Evolutionary conservation across 805 yeast genomes (phyloP).

Genomic region (Lachancea fermentati): DNA sequence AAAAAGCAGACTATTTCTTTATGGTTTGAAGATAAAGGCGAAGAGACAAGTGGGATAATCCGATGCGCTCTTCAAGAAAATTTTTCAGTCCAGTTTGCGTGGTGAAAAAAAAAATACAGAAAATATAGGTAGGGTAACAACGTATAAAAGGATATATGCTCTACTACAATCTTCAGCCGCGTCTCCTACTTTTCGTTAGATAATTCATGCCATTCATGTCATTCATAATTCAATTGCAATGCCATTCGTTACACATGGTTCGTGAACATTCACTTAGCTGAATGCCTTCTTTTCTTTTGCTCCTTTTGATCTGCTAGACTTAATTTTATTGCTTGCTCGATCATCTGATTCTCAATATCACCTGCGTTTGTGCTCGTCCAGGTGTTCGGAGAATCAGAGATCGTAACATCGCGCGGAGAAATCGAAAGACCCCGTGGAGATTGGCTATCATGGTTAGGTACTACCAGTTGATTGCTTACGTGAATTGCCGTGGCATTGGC

Average conservation of each 20-base stretch:
- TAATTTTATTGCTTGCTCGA: slow-evolving; percentile 75
- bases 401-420: background rate
- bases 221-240: background rate
- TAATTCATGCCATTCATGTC: background rate
- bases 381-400: background rate
- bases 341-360: slow-evolving; percentile 68
- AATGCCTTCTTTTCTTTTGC: background rate
- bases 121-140: background rate
- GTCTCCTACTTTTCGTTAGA: background rate
- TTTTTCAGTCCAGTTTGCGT: slow-evolving; percentile 6
- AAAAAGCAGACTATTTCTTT: slow-evolving; percentile 35
- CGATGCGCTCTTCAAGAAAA: slow-evolving; percentile 6
- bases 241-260: background rate
- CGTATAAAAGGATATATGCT: too few relatives aligned
- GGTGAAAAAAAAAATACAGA: background rate
- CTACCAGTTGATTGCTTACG: slow-evolving; percentile 69
- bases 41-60: background rate
- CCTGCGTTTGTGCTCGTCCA: slow-evolving; percentile 13
- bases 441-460: slow-evolving; percentile 19
- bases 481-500: slow-evolving; percentile 95
- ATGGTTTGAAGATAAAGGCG: slow-evolving; percentile 8
- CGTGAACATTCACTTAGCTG: background rate
- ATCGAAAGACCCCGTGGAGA: background rate
- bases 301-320: slow-evolving; percentile 49
- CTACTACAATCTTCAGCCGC: too few relatives aligned